Evolutionary conservation across 305 asterid genomes (phyloP), one percentile per base, ranked within the genome.

Genomic region (Fraxinus xanthoxyloides): DNA sequence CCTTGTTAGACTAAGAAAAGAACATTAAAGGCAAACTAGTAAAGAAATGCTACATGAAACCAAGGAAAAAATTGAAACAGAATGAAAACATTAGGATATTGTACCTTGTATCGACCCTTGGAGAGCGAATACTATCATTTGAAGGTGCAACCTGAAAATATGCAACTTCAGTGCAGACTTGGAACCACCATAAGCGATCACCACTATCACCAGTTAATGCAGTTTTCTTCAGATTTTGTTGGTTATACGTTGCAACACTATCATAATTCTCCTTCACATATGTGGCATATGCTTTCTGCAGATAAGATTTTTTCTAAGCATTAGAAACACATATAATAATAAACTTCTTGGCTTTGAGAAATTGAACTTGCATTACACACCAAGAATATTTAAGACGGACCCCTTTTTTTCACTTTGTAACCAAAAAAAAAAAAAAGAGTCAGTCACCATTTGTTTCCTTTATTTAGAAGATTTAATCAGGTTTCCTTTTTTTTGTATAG

Each of bases 111-210:
- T 94, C 93, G 79, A 96, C 80, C 87, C 87, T 90, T 26, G 97
- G 81, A 13, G 99, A 94, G 77, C 99, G 97, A 85, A 96, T 88
- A 83, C 97, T 96, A 81, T 96, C 99, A 86, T 94, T 93, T 82
- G 92, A 76, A 36, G 98, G 99, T 31, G 99, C 98, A 84, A 92
- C 96, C 91, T 96, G 99, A 85, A 96, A 96, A 91, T 90, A 96
- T 69, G 99, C 99, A 83, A 96, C 99, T 87, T 96, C 99, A 0
- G 98, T 91, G 82, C 99, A 96, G 81, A 94, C 99, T 89, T 96
- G 99, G 93, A 94, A 96, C 99, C 99, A 96, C 99, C 99, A 96
- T 87, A 96, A 85, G 81, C 98, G 98, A 84, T 84, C 92, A 67
- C 92, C 85, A 59, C 89, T 84, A 75, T 87, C 86, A 70, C 80